Evolutionary conservation across 2,329 filamentous ascomycete genomes (phyloP).

Genomic region (Fusarium protoensiforme): DNA sequence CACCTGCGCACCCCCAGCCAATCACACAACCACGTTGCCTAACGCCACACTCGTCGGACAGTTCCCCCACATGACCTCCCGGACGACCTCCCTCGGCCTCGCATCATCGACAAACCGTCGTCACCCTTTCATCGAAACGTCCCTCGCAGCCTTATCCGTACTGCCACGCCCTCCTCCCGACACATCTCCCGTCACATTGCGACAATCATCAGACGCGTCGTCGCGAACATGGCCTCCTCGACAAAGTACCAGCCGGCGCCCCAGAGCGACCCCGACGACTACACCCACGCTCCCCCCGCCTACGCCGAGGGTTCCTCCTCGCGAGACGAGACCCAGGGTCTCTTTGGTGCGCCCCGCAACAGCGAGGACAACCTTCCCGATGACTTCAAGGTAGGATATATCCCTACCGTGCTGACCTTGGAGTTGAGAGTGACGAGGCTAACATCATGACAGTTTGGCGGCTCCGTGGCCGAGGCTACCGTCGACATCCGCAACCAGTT

Average conservation of each 20-base stretch:
- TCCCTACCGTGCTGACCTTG: background rate
- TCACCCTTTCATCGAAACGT: constrained; percentile 27
- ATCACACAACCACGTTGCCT: constrained; percentile 16
- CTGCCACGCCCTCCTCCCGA: background rate
- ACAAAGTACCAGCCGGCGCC: constrained; percentile 87
- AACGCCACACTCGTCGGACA: constrained; percentile 32
- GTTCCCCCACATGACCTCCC: constrained; percentile 39
- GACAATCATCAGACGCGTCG: background rate
- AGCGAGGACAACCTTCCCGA: constrained; percentile 94
- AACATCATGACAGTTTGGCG: constrained; percentile 75
- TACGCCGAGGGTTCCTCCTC: constrained; percentile 71
- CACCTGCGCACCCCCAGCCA: constrained; percentile 36
- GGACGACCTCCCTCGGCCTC: constrained; percentile 20
- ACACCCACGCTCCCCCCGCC: constrained; percentile 83
- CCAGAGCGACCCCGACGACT: constrained; percentile 87
- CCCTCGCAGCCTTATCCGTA: constrained; percentile 14
- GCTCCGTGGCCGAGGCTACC: constrained; percentile 91
- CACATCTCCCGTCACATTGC: background rate
- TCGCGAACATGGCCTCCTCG: constrained; percentile 72
- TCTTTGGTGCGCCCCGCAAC: constrained; percentile 75
- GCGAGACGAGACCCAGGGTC: constrained; percentile 64
- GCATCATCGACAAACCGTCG: constrained; percentile 37
- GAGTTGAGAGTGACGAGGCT: constrained; percentile 2
- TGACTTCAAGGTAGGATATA: constrained; percentile 83
- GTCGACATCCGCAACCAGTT: constrained; percentile 98